These are phyloP conservation scores for Coleophoma eucalyptorum DNA, from an alignment of 2,329 filamentous ascomycete species.

Conservation along the genomic window DNA sequence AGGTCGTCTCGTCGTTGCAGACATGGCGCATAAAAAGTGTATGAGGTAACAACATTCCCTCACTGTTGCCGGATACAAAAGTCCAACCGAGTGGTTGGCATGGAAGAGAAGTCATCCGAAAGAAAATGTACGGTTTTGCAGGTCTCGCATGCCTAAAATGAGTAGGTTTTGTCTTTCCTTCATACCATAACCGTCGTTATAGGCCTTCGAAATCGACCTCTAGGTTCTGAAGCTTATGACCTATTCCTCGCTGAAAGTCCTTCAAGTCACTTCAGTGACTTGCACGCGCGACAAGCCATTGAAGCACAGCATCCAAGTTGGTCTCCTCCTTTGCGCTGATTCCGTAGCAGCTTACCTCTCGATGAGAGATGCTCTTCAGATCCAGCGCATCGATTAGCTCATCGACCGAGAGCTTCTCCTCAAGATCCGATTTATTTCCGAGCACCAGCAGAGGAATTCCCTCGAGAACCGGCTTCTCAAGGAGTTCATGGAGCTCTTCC, in stretches of 20 bases:
- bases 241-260: too few species aligned
- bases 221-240: too few species aligned
- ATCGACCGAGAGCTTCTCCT: slow-evolving; percentile 87
- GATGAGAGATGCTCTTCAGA: slow-evolving; percentile 81
- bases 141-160: slow-evolving; percentile 38
- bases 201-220: slow-evolving; percentile 4
- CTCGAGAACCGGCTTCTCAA: slow-evolving; percentile 78
- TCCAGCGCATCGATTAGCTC: slow-evolving; percentile 92
- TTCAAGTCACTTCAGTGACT: slow-evolving; percentile 47
- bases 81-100: not conserved
- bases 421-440: slow-evolving; percentile 95
- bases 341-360: slow-evolving; percentile 97
- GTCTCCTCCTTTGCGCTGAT: slow-evolving; percentile 99
- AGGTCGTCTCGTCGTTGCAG: slow-evolving; percentile 23
- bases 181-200: slow-evolving; percentile 49
- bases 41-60: slow-evolving; percentile 3
- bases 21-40: slow-evolving; percentile 15
- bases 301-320: slow-evolving; percentile 92
- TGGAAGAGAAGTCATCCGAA: not conserved
- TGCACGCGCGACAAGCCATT: slow-evolving; percentile 92
- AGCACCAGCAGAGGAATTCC: slow-evolving; percentile 92
- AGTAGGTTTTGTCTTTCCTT: slow-evolving; percentile 42
- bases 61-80: not conserved
- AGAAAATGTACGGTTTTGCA: slow-evolving; percentile 12
- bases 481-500: slow-evolving; percentile 86